Conservation (phyloP, 2,329 filamentous ascomycete species). For the Hypoxylon sp. region DNA sequence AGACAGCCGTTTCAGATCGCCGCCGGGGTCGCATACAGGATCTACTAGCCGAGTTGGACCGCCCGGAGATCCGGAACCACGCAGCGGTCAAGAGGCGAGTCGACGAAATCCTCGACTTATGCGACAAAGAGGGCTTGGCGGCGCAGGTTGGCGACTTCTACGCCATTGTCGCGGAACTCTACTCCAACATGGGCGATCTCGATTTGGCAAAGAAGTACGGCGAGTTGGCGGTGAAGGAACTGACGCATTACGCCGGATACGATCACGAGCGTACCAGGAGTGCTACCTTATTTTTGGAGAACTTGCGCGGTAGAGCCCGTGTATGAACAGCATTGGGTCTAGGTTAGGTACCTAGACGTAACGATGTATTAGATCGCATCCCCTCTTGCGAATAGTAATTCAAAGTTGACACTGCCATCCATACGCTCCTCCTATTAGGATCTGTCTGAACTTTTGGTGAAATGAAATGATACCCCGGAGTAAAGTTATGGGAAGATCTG, state of each 20-base stretch:
- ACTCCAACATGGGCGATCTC: conserved; percentile 44
- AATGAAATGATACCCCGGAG: conserved; percentile 1
- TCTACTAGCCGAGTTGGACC: conserved; percentile 43
- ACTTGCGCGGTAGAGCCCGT: conserved; percentile 1
- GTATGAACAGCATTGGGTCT: not conserved
- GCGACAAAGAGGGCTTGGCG: conserved; percentile 46
- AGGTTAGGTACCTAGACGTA: not conserved
- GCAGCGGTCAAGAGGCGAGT: conserved; percentile 34
- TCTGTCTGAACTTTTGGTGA: conserved; percentile 1
- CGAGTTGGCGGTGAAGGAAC: conserved; percentile 40
- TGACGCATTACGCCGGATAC: conserved; percentile 45
- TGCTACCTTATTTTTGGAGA: conserved; percentile 32
- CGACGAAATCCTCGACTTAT: conserved; percentile 42
- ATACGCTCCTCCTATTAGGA: not conserved
- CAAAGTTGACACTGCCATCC: not conserved
- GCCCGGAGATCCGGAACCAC: conserved; percentile 35
- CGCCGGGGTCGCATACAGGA: conserved; percentile 46
- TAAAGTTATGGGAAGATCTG: conserved; percentile 6
- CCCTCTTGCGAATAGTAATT: not conserved
- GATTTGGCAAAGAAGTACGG: conserved; percentile 43
- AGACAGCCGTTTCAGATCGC: conserved; percentile 43
- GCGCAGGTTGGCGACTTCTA: conserved; percentile 50
- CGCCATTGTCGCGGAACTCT: conserved; percentile 43
- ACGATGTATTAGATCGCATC: not conserved
- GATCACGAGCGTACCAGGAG: conserved; percentile 47